phyloP scores from a whole-genome alignment of 306 rosid species.

The Rosa multiflora region DNA sequence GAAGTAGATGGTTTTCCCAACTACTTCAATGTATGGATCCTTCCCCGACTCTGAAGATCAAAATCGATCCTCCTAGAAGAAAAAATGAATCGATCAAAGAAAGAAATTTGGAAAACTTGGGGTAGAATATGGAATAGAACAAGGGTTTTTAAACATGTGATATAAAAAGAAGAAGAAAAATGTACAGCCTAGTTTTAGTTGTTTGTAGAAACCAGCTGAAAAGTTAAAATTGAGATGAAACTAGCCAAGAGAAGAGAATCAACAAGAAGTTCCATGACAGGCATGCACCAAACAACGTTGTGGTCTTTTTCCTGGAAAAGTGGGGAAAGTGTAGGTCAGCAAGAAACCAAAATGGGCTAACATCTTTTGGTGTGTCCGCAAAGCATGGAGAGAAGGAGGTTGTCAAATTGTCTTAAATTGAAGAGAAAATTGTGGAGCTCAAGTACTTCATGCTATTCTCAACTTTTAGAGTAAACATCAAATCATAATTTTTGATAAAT shows the following conservation, averaged over 20 bases:
- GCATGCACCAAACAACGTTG: neutral
- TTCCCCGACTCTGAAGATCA: neutral
- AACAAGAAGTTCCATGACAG: neutral
- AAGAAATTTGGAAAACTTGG: neutral
- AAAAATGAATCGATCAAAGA: neutral
- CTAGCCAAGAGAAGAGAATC: neutral
- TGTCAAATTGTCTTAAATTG: slow-evolving; percentile 12
- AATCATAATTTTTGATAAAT: neutral
- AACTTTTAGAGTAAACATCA: neutral
- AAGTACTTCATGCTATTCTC: neutral
- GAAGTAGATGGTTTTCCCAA: neutral
- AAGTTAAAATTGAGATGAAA: neutral
- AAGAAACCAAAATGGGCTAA: slow-evolving; percentile 31
- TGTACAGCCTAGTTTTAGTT: neutral
- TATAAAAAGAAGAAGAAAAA: neutral
- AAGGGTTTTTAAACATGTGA: neutral
- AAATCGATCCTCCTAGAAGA: neutral
- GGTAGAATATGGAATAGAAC: neutral
- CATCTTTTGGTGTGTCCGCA: slow-evolving; percentile 39
- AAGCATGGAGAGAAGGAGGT: slow-evolving; percentile 31
- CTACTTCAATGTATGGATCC: neutral
- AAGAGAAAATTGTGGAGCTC: neutral
- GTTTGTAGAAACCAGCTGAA: neutral
- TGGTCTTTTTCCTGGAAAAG: neutral
- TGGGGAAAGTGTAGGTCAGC: slow-evolving; percentile 15